A percentile compares a stretch with the other conserved stretches of the same genome.
These are phyloP conservation scores for Geotrichum restrictum DNA, from an alignment of 1,139 yeast species.

Conservation along the genomic window DNA sequence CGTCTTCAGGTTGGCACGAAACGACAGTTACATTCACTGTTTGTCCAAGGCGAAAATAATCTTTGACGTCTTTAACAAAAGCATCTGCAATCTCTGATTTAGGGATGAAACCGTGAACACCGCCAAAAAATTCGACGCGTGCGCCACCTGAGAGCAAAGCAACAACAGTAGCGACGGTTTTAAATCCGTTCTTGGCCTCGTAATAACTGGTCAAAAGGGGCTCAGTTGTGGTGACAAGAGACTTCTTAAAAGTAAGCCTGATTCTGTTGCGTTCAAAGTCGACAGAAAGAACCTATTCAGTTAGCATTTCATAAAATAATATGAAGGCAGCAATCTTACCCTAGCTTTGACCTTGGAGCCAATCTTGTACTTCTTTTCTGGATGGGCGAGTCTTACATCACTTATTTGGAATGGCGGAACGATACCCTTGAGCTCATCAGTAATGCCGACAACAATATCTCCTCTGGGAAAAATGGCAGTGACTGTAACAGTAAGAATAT, in stretches of 20 bases:
- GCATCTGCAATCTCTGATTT: constrained; percentile 87
- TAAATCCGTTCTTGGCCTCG: constrained; percentile 54
- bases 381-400: constrained; percentile 78
- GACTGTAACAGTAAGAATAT: constrained; percentile 46
- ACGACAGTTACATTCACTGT: constrained; percentile 70
- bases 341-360: constrained; percentile 80
- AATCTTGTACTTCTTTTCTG: constrained; percentile 84
- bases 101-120: constrained; percentile 75
- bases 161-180: constrained; percentile 72
- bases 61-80: constrained; percentile 70
- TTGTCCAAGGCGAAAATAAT: constrained; percentile 78
- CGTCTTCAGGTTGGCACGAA: constrained; percentile 51
- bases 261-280: constrained; percentile 46
- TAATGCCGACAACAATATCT: constrained; percentile 67
- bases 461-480: constrained; percentile 59
- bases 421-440: constrained; percentile 64
- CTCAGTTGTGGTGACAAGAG: constrained; percentile 66
- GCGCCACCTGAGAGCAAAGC: constrained; percentile 65
- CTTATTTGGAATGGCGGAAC: constrained; percentile 77
- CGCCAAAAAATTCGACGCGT: constrained; percentile 71
- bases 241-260: constrained; percentile 72
- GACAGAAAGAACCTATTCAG: constrained; percentile 38
- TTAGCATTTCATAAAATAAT: constrained; percentile 25
- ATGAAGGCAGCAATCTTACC: constrained; percentile 31
- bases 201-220: constrained; percentile 53